A percentile compares a stretch with the other conserved stretches of the same genome.
These are phyloP conservation scores for Populus tomentosa DNA, from an alignment of 441 rosid species.

Conservation along the genomic window DNA sequence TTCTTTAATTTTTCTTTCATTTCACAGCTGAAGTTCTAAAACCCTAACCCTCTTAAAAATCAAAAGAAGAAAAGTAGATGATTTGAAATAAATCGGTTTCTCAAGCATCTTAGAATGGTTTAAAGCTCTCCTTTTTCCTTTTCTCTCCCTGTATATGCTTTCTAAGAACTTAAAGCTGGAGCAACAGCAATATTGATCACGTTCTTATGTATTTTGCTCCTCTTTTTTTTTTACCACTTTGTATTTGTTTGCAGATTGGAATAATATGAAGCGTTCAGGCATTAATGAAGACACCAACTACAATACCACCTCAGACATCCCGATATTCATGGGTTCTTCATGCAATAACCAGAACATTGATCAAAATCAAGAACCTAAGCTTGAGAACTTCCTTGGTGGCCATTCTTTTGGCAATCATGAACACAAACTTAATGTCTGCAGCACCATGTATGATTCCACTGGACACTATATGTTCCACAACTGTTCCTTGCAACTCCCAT, in stretches of 20 bases:
- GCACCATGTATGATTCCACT: conserved; percentile 7
- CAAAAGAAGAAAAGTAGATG: not conserved
- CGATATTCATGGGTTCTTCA: conserved; percentile 43
- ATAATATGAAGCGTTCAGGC: conserved; percentile 36
- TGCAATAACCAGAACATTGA: conserved; percentile 38
- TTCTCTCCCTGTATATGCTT: not conserved
- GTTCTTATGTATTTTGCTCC: not conserved
- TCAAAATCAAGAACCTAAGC: conserved; percentile 54
- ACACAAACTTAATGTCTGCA: conserved; percentile 24
- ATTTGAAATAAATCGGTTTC: not conserved
- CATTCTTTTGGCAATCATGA: conserved; percentile 32
- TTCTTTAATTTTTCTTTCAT: not conserved
- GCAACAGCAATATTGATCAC: not conserved
- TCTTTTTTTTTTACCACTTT: not conserved
- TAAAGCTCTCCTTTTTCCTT: not conserved
- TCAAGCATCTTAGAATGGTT: not conserved
- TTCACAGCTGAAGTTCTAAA: conserved; percentile 18
- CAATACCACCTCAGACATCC: conserved; percentile 21
- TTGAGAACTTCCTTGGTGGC: conserved; percentile 76
- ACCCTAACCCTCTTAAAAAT: conserved; percentile 7
- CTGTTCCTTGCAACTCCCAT: conserved; percentile 27
- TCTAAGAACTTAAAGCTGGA: not conserved
- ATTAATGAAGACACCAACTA: conserved; percentile 24
- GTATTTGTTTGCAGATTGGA: conserved; percentile 51
- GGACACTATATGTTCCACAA: conserved; percentile 30